Conservation (phyloP, 2,329 filamentous ascomycete species). For the Onygena corvina region DNA sequence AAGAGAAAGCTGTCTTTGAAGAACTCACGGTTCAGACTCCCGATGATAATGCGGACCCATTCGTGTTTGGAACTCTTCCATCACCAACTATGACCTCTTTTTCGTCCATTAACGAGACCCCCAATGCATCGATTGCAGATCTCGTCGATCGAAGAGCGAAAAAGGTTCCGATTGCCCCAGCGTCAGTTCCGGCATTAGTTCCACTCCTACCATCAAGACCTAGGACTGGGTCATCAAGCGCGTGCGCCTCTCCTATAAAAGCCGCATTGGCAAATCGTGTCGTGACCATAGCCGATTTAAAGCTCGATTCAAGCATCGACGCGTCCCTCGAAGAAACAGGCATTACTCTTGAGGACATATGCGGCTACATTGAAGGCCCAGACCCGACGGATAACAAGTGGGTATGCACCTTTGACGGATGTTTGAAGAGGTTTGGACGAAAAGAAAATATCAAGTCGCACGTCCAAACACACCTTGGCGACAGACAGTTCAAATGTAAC, state of each 20-base stretch:
- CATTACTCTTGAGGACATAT: conserved; percentile 74
- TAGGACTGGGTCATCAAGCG: conserved; percentile 10
- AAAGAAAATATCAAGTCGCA: conserved; percentile 99
- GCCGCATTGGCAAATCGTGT: conserved; percentile 32
- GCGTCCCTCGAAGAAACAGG: conserved; percentile 65
- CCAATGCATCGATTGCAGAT: conserved; percentile 30
- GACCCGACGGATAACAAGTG: conserved; percentile 65
- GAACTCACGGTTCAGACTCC: conserved; percentile 14
- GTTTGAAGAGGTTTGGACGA: conserved; percentile 82
- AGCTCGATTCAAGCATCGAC: conserved; percentile 45
- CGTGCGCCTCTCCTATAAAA: conserved; percentile 23
- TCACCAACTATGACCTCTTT: conserved; percentile 41
- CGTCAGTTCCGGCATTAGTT: conserved; percentile 15
- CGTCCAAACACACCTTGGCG: conserved; percentile 93
- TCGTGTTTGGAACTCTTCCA: conserved; percentile 20
- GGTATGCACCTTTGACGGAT: conserved; percentile 64
- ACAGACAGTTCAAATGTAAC: conserved; percentile 88
- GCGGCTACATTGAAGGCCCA: conserved; percentile 59
- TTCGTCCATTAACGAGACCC: conserved; percentile 42
- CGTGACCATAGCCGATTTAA: conserved; percentile 37
- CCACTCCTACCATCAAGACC: conserved; percentile 17
- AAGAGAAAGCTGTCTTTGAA: conserved; percentile 14
- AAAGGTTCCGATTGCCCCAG: conserved; percentile 24
- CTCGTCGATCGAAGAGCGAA: conserved; percentile 18
- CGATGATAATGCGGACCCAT: conserved; percentile 16